Conservation (phyloP, 768 basidiomycete species). For the Clavulina sp. region DNA sequence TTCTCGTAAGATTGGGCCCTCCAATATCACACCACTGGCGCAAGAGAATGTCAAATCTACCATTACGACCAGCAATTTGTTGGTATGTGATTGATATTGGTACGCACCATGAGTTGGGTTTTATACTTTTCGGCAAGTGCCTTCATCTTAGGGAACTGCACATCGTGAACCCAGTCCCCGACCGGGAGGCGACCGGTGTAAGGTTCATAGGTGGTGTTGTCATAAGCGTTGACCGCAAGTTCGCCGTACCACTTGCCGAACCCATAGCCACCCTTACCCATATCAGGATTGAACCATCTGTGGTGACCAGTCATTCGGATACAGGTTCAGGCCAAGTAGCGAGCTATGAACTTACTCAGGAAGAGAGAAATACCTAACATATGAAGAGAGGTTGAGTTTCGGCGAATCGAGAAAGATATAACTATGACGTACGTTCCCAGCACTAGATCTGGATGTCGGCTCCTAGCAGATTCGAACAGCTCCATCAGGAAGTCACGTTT, state of each 20-base stretch:
- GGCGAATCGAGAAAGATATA: background rate
- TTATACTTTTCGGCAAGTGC: conserved; percentile 30
- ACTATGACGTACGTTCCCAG: conserved; percentile 36
- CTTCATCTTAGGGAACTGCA: conserved; percentile 35
- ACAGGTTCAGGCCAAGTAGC: no score
- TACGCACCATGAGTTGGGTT: conserved; percentile 35
- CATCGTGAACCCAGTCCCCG: conserved; percentile 32
- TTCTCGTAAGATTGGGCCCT: conserved; percentile 12
- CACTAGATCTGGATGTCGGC: conserved; percentile 31
- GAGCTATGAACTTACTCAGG: no score
- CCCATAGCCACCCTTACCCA: conserved; percentile 31
- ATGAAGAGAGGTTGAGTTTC: background rate
- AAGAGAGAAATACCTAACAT: conserved; percentile 29
- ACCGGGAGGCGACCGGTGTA: conserved; percentile 36
- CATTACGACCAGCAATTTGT: background rate
- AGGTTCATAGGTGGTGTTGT: conserved; percentile 30
- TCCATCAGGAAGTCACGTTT: conserved; percentile 35
- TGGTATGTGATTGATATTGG: background rate
- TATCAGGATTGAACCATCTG: conserved; percentile 43
- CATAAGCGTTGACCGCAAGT: conserved; percentile 33
- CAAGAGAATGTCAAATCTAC: no score
- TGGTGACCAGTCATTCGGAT: conserved; percentile 10
- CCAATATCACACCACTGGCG: conserved; percentile 41
- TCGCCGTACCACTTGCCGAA: conserved; percentile 35
- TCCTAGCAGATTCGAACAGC: conserved; percentile 31